phyloP scores from a whole-genome alignment of 2,329 filamentous ascomycete species.

The Aspergillus sojae region DNA sequence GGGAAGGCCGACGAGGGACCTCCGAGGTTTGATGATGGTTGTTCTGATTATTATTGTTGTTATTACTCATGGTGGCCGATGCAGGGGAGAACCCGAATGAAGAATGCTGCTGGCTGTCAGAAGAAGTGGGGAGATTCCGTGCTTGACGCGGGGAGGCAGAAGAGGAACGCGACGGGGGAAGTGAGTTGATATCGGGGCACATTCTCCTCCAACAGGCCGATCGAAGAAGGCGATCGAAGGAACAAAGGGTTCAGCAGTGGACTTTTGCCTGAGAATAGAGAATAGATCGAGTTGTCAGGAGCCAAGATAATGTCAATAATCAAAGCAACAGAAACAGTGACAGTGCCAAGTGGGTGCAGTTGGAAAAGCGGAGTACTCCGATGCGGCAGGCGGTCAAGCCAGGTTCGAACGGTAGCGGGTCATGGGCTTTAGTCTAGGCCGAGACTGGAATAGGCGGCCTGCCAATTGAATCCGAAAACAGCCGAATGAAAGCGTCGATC shows the following conservation, averaged over 20 bases:
- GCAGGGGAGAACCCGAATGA: slow-evolving; percentile 12
- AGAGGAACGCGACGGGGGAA: slow-evolving; percentile 59
- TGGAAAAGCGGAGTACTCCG: slow-evolving; percentile 4
- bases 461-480: background rate
- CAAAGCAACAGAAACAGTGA: background rate
- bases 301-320: background rate
- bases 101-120: slow-evolving; percentile 58
- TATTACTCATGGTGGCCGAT: slow-evolving; percentile 17
- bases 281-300: background rate
- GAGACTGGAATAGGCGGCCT: background rate
- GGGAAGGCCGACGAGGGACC: slow-evolving; percentile 48
- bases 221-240: background rate
- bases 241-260: background rate
- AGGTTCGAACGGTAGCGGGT: background rate
- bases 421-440: background rate
- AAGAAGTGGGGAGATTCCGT: slow-evolving; percentile 43
- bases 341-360: background rate
- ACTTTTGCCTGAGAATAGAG: background rate
- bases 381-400: slow-evolving; percentile 9
- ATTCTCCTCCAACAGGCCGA: slow-evolving; percentile 43
- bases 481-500: slow-evolving; percentile 3
- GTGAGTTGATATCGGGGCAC: slow-evolving; percentile 75
- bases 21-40: slow-evolving; percentile 77
- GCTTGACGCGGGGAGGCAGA: slow-evolving; percentile 41
- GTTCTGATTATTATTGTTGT: slow-evolving; percentile 45